Evolutionary conservation across 192 early-diverging fungal genomes (phyloP).

Genomic region (Rhizoclosmatium sp.): DNA sequence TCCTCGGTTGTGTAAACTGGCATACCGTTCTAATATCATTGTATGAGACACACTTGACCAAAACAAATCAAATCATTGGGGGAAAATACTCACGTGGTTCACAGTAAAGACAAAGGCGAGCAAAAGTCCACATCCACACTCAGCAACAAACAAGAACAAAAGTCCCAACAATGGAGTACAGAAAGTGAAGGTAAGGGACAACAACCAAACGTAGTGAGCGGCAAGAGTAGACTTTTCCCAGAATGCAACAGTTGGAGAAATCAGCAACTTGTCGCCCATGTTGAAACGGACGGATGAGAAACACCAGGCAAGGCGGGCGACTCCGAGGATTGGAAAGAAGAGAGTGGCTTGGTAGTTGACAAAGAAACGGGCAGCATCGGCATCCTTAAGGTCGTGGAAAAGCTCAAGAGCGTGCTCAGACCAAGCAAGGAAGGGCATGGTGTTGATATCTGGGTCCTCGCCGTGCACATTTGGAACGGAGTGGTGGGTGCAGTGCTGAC

Average conservation of each 20-base stretch:
- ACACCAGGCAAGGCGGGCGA: constrained; percentile 78
- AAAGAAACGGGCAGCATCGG: constrained; percentile 67
- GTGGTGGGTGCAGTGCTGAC: constrained; percentile 83
- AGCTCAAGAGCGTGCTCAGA: constrained; percentile 64
- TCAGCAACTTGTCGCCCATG: constrained; percentile 47
- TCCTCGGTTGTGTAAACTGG: constrained; percentile 74
- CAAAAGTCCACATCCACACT: constrained; percentile 74
- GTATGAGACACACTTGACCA: neutral
- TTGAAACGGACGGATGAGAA: constrained; percentile 66
- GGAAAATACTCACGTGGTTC: constrained; percentile 66
- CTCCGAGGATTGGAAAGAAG: constrained; percentile 76
- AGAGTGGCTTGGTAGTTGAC: constrained; percentile 60
- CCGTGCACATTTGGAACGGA: constrained; percentile 79
- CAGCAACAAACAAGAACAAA: constrained; percentile 68
- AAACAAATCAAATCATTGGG: constrained; percentile 18
- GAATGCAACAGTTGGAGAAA: constrained; percentile 46
- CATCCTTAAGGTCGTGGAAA: constrained; percentile 57
- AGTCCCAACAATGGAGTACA: constrained; percentile 46
- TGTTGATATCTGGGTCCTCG: constrained; percentile 86
- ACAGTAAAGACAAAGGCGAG: constrained; percentile 79
- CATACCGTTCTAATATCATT: constrained; percentile 71
- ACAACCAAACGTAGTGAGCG: constrained; percentile 75
- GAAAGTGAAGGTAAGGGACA: constrained; percentile 60
- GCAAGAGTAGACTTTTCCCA: constrained; percentile 64
- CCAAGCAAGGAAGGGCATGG: constrained; percentile 83